A percentile compares a stretch with the other conserved stretches of the same genome.
Evolutionary conservation across 768 basidiomycete genomes (phyloP).

Genomic region (Boletus tomentosulus): DNA sequence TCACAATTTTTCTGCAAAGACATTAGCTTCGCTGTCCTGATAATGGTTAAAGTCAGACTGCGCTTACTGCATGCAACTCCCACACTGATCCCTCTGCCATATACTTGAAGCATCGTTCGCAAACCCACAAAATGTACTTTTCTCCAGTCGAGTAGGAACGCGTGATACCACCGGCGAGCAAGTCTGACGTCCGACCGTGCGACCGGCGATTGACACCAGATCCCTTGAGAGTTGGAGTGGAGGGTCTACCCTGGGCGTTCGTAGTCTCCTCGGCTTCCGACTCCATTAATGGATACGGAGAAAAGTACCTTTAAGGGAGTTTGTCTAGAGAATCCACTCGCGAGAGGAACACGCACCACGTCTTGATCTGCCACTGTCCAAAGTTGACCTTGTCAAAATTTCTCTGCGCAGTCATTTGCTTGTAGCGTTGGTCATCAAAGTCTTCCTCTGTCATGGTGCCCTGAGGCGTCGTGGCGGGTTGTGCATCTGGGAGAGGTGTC

Average conservation of each 20-base stretch:
- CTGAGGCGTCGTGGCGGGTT: slow-evolving; percentile 18
- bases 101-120: slow-evolving; percentile 96
- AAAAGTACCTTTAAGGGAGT: slow-evolving; percentile 69
- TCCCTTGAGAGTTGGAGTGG: slow-evolving; percentile 36
- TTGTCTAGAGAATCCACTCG: neutral
- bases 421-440: slow-evolving; percentile 63
- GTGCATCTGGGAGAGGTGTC: slow-evolving; percentile 7
- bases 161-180: slow-evolving; percentile 60
- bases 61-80: slow-evolving; percentile 63
- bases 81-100: slow-evolving; percentile 72
- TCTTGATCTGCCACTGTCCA: slow-evolving; percentile 81
- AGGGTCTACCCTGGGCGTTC: slow-evolving; percentile 21
- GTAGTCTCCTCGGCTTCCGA: slow-evolving; percentile 53
- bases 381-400: slow-evolving; percentile 89
- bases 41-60: slow-evolving; percentile 2
- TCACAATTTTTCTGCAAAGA: slow-evolving; percentile 59
- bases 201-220: slow-evolving; percentile 54
- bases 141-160: slow-evolving; percentile 44
- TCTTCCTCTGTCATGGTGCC: slow-evolving; percentile 62
- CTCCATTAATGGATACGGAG: slow-evolving; percentile 82
- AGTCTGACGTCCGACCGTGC: slow-evolving; percentile 70
- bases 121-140: slow-evolving; percentile 69
- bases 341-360: slow-evolving; percentile 57
- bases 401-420: slow-evolving; percentile 60
- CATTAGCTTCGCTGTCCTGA: slow-evolving; percentile 9